phyloP scores from a whole-genome alignment of 2,329 filamentous ascomycete genomes.

The Penicillium crustosum region DNA sequence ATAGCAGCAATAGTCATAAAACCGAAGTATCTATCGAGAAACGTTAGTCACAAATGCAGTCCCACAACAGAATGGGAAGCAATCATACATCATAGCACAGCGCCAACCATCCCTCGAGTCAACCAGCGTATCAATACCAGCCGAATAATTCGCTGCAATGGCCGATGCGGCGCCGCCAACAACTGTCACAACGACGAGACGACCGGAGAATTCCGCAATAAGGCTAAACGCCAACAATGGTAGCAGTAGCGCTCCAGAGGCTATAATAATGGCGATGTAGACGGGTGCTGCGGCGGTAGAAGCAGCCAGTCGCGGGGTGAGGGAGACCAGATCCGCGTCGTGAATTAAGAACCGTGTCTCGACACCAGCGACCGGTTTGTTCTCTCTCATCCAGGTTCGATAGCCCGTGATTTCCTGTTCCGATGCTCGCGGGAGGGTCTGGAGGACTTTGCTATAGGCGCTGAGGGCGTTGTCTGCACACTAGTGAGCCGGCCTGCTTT shows the following conservation, averaged over 20 bases:
- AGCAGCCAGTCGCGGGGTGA: constrained; percentile 26
- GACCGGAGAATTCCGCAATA: constrained; percentile 56
- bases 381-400: constrained; percentile 53
- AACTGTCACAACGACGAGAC: constrained; percentile 58
- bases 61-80: not conserved
- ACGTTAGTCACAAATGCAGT: not conserved
- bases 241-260: constrained; percentile 55
- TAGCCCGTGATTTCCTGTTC: constrained; percentile 53
- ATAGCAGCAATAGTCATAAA: constrained; percentile 42
- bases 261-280: constrained; percentile 46
- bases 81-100: constrained; percentile 39
- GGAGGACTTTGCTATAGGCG: constrained; percentile 50
- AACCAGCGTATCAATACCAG: constrained; percentile 37
- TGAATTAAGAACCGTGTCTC: constrained; percentile 57
- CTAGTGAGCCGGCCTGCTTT: not conserved
- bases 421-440: constrained; percentile 48
- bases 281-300: constrained; percentile 26
- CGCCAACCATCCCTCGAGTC: constrained; percentile 43
- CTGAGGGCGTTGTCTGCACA: constrained; percentile 42
- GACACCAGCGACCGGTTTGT: constrained; percentile 50
- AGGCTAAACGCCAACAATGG: constrained; percentile 61
- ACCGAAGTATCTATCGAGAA: constrained; percentile 37
- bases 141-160: constrained; percentile 39
- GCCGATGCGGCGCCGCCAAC: constrained; percentile 50
- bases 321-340: constrained; percentile 47